These are phyloP conservation scores for Lactarius tabidus DNA, from an alignment of 768 basidiomycete species.

Conservation along the genomic window DNA sequence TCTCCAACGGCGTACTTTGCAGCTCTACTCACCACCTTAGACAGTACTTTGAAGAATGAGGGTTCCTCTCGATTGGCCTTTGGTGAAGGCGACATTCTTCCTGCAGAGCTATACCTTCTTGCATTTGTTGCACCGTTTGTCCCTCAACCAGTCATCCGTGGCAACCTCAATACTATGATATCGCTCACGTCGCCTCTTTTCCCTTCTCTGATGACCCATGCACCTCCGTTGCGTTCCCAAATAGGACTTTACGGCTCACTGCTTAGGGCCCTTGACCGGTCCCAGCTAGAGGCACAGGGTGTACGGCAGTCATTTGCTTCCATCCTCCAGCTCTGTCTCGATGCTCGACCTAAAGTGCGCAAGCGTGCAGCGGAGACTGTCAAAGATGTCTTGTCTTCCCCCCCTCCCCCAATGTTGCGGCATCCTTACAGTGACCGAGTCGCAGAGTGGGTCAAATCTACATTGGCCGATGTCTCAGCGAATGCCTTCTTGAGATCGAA, in stretches of 20 bases:
- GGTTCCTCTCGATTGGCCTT: conserved; percentile 35
- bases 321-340: conserved; percentile 76
- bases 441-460: conserved; percentile 70
- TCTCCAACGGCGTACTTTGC: conserved; percentile 93
- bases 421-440: conserved; percentile 88
- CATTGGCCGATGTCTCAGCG: conserved; percentile 60
- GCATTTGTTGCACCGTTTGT: conserved; percentile 76
- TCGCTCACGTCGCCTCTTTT: conserved; percentile 77
- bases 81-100: conserved; percentile 70
- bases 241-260: conserved; percentile 70
- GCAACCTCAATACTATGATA: conserved; percentile 68
- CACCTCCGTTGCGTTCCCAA: conserved; percentile 84
- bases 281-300: conserved; percentile 61
- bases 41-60: conserved; percentile 66
- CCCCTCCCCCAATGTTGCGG: conserved; percentile 67
- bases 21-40: conserved; percentile 80
- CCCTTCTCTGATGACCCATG: conserved; percentile 55
- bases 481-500: conserved; percentile 61
- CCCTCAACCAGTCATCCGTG: conserved; percentile 70
- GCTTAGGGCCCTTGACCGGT: conserved; percentile 64
- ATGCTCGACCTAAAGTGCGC: conserved; percentile 91
- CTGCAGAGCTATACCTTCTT: conserved; percentile 81
- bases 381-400: conserved; percentile 66
- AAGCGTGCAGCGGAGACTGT: conserved; percentile 86
- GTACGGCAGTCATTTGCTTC: conserved; percentile 83